Percentiles rank a stretch among this genome's conserved stretches.
Evolutionary conservation across 805 yeast genomes (phyloP).

Genomic region (Candida multigemmis): DNA sequence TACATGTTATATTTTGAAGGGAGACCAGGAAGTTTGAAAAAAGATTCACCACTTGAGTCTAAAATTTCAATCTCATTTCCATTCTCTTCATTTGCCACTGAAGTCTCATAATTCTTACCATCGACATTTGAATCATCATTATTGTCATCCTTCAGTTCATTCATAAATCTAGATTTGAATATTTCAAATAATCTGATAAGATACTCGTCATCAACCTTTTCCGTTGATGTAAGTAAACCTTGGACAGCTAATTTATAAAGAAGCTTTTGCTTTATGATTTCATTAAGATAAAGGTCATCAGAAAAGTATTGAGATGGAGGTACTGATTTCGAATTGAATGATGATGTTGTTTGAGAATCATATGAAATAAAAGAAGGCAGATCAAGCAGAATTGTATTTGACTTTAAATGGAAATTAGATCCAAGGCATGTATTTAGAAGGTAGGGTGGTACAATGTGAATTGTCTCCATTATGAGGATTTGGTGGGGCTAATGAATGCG

Average conservation of each 20-base stretch:
- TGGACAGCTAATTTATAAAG: constrained; percentile 23
- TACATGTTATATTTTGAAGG: constrained; percentile 14
- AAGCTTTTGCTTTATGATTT: constrained; percentile 22
- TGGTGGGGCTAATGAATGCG: neutral
- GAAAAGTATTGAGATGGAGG: constrained; percentile 11
- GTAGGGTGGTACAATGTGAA: constrained; percentile 34
- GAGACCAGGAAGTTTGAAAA: constrained; percentile 3
- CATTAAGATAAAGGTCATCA: constrained; percentile 20
- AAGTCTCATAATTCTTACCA: neutral
- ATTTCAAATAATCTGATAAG: constrained; percentile 19
- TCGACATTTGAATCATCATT: constrained; percentile 2
- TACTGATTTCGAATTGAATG: neutral
- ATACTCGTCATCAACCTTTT: constrained; percentile 19
- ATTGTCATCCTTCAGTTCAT: constrained; percentile 3
- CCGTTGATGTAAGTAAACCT: constrained; percentile 26
- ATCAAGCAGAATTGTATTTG: constrained; percentile 1
- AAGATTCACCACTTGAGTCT: too few species aligned
- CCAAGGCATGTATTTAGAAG: constrained; percentile 29
- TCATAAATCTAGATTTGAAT: constrained; percentile 19
- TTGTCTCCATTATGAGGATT: constrained; percentile 6
- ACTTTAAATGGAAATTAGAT: too few species aligned
- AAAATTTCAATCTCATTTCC: too few species aligned
- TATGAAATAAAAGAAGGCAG: too few species aligned
- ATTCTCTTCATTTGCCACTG: too few species aligned
- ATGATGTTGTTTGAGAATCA: too few species aligned